Conservation (phyloP, 1,284 basidiomycete species). For the Puccinia triticina region DNA sequence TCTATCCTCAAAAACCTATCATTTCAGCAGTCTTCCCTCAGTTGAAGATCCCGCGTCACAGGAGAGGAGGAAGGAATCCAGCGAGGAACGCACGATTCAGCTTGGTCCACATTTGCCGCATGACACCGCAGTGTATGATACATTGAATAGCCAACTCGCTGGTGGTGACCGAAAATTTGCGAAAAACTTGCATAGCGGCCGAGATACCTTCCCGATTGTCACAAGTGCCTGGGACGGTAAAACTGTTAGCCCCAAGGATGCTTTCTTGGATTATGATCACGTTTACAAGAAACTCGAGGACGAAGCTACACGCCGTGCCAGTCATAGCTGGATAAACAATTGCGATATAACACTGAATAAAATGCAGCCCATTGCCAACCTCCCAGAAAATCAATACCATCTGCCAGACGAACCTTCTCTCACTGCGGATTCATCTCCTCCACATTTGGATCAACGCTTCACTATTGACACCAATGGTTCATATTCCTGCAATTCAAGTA, state of each 20-base stretch:
- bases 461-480: background rate
- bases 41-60: background rate
- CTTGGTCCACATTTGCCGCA: background rate
- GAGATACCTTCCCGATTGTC: background rate
- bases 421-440: background rate
- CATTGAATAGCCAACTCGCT: background rate
- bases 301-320: conserved; percentile 23
- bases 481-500: conserved; percentile 11
- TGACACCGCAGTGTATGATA: background rate
- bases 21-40: background rate
- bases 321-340: background rate
- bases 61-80: background rate
- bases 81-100: background rate
- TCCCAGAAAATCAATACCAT: background rate
- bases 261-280: conserved; percentile 49
- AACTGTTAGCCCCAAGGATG: conserved; percentile 47
- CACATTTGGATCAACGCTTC: background rate
- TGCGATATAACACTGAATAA: background rate
- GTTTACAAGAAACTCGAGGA: conserved; percentile 39
- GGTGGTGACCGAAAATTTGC: background rate
- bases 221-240: conserved; percentile 11
- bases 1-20: background rate
- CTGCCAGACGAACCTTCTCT: background rate
- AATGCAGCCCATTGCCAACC: background rate
- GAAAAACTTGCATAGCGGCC: background rate